These are phyloP conservation scores for Graphilbum fragrans DNA, from an alignment of 2,329 filamentous ascomycete genomes.

Conservation along the genomic window DNA sequence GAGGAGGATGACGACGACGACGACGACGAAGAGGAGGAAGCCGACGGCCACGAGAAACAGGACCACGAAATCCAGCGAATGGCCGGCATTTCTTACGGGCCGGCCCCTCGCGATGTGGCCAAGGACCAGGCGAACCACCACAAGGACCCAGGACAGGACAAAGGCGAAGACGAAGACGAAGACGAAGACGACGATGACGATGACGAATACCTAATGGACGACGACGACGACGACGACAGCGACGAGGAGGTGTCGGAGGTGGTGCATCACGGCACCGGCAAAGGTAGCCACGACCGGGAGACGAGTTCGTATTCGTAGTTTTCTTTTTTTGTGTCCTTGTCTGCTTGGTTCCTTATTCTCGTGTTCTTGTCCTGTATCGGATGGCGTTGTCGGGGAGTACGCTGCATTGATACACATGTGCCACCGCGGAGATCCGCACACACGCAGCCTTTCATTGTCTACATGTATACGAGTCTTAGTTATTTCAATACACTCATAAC, in stretches of 20 bases:
- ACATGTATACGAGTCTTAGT: too few species aligned
- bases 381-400: too few species aligned
- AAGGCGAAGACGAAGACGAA: slow-evolving; percentile 8
- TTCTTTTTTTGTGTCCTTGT: slow-evolving; percentile 1
- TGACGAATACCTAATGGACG: background rate
- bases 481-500: too few species aligned
- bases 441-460: too few species aligned
- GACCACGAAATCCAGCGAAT: slow-evolving; percentile 14
- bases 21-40: slow-evolving; percentile 14
- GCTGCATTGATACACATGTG: too few species aligned
- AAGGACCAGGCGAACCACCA: slow-evolving; percentile 15
- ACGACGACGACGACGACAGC: background rate
- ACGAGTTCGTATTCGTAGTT: background rate
- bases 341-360: background rate
- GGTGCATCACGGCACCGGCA: slow-evolving; percentile 11
- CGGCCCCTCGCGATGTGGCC: background rate
- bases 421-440: too few species aligned
- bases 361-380: background rate
- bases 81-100: background rate
- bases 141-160: slow-evolving; percentile 14
- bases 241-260: slow-evolving; percentile 10
- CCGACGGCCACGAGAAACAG: slow-evolving; percentile 16
- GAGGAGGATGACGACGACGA: slow-evolving; percentile 23
- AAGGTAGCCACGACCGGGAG: background rate
- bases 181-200: slow-evolving; percentile 4